phyloP scores from a whole-genome alignment of 2,329 filamentous ascomycete genomes.

The Colletotrichum simmondsii region DNA sequence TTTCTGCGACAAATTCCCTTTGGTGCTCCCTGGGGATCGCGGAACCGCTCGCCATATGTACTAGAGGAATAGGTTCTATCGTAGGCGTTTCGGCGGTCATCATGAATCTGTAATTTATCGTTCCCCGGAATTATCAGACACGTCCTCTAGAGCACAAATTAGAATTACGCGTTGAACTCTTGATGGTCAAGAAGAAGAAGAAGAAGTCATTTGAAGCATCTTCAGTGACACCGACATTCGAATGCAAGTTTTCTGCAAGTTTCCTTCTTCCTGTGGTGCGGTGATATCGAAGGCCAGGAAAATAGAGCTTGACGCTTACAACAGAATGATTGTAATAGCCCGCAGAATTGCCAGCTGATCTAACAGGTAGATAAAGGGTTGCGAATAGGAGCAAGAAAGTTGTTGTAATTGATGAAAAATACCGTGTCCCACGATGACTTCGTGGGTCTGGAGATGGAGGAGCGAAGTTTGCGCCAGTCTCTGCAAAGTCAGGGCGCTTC shows the following conservation, averaged over 20 bases:
- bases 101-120: too few species aligned
- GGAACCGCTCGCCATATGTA: neutral
- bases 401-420: neutral
- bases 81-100: neutral
- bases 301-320: too few species aligned
- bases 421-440: neutral
- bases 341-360: too few species aligned
- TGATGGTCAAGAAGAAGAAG: too few species aligned
- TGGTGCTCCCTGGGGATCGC: neutral
- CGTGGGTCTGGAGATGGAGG: neutral
- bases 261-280: too few species aligned
- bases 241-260: too few species aligned
- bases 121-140: neutral
- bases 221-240: neutral
- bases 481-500: neutral
- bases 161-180: neutral
- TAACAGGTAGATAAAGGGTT: too few species aligned
- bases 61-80: neutral
- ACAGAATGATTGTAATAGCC: too few species aligned
- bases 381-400: neutral
- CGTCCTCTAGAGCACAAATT: neutral
- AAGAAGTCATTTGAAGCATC: neutral
- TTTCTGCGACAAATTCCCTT: neutral
- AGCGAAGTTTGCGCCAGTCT: neutral
- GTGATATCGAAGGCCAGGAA: too few species aligned